These are phyloP conservation scores for Dipodascopsis uninucleata DNA, from an alignment of 805 yeast species.

Conservation along the genomic window DNA sequence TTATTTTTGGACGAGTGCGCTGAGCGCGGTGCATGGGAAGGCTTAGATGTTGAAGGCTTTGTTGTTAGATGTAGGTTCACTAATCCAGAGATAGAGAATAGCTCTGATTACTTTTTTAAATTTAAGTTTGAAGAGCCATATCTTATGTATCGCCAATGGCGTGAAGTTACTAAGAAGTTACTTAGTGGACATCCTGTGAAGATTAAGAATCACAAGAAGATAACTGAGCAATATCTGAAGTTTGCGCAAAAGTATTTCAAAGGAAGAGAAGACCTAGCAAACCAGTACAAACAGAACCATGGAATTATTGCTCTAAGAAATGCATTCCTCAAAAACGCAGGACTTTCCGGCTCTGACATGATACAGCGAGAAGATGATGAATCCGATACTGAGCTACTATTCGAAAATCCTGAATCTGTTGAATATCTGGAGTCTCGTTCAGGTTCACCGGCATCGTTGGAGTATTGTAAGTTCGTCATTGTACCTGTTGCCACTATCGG, in stretches of 20 bases:
- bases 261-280: conserved; percentile 45
- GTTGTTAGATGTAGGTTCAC: conserved; percentile 64
- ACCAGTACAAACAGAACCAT: conserved; percentile 50
- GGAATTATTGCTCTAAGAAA: conserved; percentile 76
- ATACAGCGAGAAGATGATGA: conserved; percentile 39
- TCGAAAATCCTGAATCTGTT: conserved; percentile 20
- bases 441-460: neutral
- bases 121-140: conserved; percentile 95
- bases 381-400: conserved; percentile 9
- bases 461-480: conserved; percentile 54
- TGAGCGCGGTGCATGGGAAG: conserved; percentile 65
- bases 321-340: conserved; percentile 51
- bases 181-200: conserved; percentile 39
- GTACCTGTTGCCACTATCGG: conserved; percentile 89
- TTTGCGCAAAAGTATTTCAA: conserved; percentile 59
- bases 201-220: conserved; percentile 52
- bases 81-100: conserved; percentile 3
- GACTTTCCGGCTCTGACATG: conserved; percentile 55
- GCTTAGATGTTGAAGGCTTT: conserved; percentile 84
- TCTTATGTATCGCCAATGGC: conserved; percentile 79
- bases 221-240: conserved; percentile 64
- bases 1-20: conserved; percentile 54
- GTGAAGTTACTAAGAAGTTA: conserved; percentile 74
- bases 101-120: conserved; percentile 70
- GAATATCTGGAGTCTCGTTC: too few relatives aligned